phyloP scores from a whole-genome alignment of 2,329 filamentous ascomycete genomes.

The Myriangium duriaei region DNA sequence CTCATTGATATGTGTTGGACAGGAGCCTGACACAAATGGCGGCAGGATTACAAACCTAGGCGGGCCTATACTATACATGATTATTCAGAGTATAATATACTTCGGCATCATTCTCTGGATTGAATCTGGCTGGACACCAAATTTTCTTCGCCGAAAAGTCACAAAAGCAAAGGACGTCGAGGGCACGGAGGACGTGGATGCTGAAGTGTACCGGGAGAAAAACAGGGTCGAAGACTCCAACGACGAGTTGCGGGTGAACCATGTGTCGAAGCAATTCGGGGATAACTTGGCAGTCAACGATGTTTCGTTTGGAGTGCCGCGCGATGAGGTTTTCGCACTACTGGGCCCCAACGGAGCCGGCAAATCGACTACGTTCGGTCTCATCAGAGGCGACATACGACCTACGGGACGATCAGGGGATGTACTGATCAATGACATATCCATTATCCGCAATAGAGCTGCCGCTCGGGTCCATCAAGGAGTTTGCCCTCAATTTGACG shows the following conservation, averaged over 20 bases:
- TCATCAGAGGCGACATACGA: slow-evolving; percentile 78
- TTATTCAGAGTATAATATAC: slow-evolving; percentile 58
- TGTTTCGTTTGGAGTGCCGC: slow-evolving; percentile 67
- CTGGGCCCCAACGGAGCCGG: slow-evolving; percentile 86
- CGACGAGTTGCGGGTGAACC: slow-evolving; percentile 65
- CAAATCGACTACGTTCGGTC: slow-evolving; percentile 77
- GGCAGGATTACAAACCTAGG: slow-evolving; percentile 64
- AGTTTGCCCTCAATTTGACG: slow-evolving; percentile 69
- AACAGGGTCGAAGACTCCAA: slow-evolving; percentile 46
- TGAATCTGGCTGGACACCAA: slow-evolving; percentile 56
- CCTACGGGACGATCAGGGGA: slow-evolving; percentile 62
- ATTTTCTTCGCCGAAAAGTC: slow-evolving; percentile 41
- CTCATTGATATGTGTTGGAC: slow-evolving; percentile 59
- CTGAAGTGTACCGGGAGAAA: slow-evolving; percentile 54
- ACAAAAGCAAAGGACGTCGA: slow-evolving; percentile 31
- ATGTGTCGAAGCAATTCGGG: slow-evolving; percentile 70
- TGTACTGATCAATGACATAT: slow-evolving; percentile 65
- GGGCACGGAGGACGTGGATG: slow-evolving; percentile 29
- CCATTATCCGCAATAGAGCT: slow-evolving; percentile 59
- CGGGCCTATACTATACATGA: slow-evolving; percentile 71
- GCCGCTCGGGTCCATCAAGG: slow-evolving; percentile 65
- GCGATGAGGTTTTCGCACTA: slow-evolving; percentile 75
- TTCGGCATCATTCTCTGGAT: slow-evolving; percentile 66
- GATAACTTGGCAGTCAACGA: slow-evolving; percentile 74
- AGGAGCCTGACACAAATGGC: slow-evolving; percentile 53